Base-by-base conservation (phyloP, 1,139 yeast genomes). In the Yamadazyma dushanensis region DNA sequence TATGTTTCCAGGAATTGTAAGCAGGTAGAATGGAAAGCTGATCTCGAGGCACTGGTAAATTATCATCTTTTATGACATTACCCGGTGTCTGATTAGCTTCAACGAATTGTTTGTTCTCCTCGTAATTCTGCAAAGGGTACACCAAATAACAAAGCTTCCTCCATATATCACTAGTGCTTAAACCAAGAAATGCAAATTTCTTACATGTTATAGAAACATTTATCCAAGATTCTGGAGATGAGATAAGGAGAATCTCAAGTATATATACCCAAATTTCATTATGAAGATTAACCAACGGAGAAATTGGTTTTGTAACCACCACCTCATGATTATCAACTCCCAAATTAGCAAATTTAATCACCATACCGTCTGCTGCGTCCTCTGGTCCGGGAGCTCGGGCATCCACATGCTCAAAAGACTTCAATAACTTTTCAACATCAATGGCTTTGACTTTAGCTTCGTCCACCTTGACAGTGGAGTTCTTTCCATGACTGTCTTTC, bases 201-300 rank as follows among this genome's bases (percentile, higher is more conserved):
- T 73, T 71, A 57, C 96, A 87, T 0, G 83, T 70, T 35, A 76
- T 61, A 3, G 89, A 70, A 35, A 83, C 64, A 35, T 70, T 66
- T 27, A 85, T 74, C 83, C 95, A 87, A 3, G 86, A 66, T 32
- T 81, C 80, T 1, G 89, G 78, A 29, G 75, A 73, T 6, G 46
- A 49, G 4, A 65, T 44, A 2, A 84, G 63, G n/a, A 86, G 59
- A 1, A 70, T 53, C 33, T 75, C 73, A 34, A 85, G 60, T 4
- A 89, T 70, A 19, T 68, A 59, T 8, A 70, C 49, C 57, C 90
- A 61, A 15, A 87, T 64, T 50, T 88, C 96, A 40, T 74, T 69
- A 0, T 94, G 87, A 5, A 87, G 58, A 34, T 66, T 61, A 5
- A 76, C 67, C 23, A 88, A 55, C 1, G 80, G 68, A 40, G 81